Conservation (phyloP, 805 yeast genomes). For the Ogataea pignaliae region DNA sequence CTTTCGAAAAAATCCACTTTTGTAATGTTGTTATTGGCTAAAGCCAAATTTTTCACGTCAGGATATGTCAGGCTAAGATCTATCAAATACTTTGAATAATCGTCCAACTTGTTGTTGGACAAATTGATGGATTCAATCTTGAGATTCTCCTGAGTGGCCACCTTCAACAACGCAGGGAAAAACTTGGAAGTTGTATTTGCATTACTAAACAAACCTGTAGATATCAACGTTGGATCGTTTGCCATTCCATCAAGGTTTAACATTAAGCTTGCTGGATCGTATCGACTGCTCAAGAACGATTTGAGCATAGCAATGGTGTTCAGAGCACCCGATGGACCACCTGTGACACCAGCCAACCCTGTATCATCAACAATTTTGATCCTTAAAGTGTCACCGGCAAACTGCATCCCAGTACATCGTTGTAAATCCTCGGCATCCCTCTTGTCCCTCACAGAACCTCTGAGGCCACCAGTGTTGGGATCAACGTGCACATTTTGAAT, state of each 20-base stretch:
- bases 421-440: constrained; percentile 55
- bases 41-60: constrained; percentile 66
- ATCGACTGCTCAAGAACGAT: constrained; percentile 59
- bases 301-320: constrained; percentile 61
- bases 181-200: constrained; percentile 58
- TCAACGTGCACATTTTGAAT: constrained; percentile 52
- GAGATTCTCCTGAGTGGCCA: constrained; percentile 51
- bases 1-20: constrained; percentile 58
- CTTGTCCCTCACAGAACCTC: constrained; percentile 51
- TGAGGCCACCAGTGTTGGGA: constrained; percentile 43
- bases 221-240: constrained; percentile 53
- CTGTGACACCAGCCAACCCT: constrained; percentile 20
- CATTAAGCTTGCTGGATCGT: constrained; percentile 58
- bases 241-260: constrained; percentile 64
- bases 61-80: constrained; percentile 76
- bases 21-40: constrained; percentile 68
- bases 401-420: constrained; percentile 70
- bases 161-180: constrained; percentile 84
- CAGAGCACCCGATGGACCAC: constrained; percentile 12
- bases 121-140: constrained; percentile 70
- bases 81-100: constrained; percentile 45
- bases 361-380: constrained; percentile 36
- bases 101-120: constrained; percentile 64
- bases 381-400: constrained; percentile 68
- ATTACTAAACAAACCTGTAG: constrained; percentile 55